Percentiles rank a stretch among this genome's conserved stretches.
These are phyloP conservation scores for Fusarium multiceps DNA, from an alignment of 2,329 filamentous ascomycete species.

Conservation along the genomic window DNA sequence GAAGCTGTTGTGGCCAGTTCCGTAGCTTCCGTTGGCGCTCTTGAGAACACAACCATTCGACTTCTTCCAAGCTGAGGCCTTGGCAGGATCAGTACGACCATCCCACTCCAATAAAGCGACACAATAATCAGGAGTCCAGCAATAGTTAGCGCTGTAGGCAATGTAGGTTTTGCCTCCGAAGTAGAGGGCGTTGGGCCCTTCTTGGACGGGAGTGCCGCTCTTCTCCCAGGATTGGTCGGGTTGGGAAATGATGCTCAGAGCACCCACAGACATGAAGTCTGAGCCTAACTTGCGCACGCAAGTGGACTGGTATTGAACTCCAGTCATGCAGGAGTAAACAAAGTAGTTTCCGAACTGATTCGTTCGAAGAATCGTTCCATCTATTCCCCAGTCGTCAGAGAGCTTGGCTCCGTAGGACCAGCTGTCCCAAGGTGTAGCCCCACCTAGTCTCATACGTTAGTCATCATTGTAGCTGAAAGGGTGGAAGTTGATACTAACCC, in stretches of 20 bases:
- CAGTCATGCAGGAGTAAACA: slow-evolving; percentile 64
- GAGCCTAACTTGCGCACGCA: slow-evolving; percentile 55
- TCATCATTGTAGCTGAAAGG: fast-evolving
- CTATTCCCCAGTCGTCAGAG: slow-evolving; percentile 63
- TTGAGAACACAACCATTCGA: slow-evolving; percentile 61
- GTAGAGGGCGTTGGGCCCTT: slow-evolving; percentile 66
- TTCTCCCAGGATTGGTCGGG: slow-evolving; percentile 64
- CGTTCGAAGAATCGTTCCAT: slow-evolving; percentile 64
- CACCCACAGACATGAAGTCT: slow-evolving; percentile 55
- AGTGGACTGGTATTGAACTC: slow-evolving; percentile 52
- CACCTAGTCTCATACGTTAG: slow-evolving; percentile 51
- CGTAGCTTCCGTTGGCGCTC: slow-evolving; percentile 66
- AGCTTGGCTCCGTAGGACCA: slow-evolving; percentile 63
- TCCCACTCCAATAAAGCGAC: slow-evolving; percentile 66
- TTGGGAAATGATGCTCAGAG: slow-evolving; percentile 60
- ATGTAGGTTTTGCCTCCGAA: slow-evolving; percentile 64
- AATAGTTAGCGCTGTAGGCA: slow-evolving; percentile 66
- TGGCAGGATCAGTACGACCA: slow-evolving; percentile 59
- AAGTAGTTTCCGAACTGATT: slow-evolving; percentile 61
- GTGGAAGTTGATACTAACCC: slow-evolving; percentile 49
- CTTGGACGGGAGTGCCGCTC: slow-evolving; percentile 63
- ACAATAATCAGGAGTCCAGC: slow-evolving; percentile 66
- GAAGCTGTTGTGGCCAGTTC: slow-evolving; percentile 69
- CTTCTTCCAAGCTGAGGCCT: slow-evolving; percentile 62
- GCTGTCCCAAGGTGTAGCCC: slow-evolving; percentile 61